These are phyloP conservation scores for Tuber indicum DNA, from an alignment of 495 filamentous ascomycete species.

Conservation along the genomic window DNA sequence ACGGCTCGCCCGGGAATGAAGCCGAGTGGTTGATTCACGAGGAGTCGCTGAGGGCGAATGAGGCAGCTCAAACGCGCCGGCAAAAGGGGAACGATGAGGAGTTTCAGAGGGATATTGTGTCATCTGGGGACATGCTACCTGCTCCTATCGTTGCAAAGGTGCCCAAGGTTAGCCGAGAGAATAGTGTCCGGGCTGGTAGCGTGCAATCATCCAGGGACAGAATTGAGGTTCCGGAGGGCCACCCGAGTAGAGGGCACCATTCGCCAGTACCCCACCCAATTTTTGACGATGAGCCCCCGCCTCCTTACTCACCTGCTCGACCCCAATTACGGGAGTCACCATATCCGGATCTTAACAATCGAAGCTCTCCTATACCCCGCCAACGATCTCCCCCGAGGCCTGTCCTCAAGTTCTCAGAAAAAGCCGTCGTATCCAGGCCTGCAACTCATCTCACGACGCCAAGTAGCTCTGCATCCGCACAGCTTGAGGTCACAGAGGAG, in stretches of 20 bases:
- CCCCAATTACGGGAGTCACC: background rate
- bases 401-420: background rate
- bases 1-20: conserved; percentile 1
- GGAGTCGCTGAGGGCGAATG: background rate
- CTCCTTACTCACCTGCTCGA: conserved; percentile 19
- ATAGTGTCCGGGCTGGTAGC: background rate
- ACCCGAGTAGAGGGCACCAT: background rate
- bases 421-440: background rate
- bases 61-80: background rate
- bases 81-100: background rate
- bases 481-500: conserved; percentile 20
- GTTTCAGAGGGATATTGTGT: background rate
- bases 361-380: background rate
- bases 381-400: background rate
- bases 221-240: background rate
- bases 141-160: background rate
- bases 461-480: background rate
- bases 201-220: background rate
- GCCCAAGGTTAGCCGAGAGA: background rate
- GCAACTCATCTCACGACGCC: conserved; percentile 2
- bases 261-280: background rate
- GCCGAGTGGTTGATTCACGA: background rate
- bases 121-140: background rate
- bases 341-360: conserved; percentile 11
- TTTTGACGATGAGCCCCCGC: conserved; percentile 14